phyloP scores from a whole-genome alignment of 2,329 filamentous ascomycete species.

The Colletotrichum echinochloae region DNA sequence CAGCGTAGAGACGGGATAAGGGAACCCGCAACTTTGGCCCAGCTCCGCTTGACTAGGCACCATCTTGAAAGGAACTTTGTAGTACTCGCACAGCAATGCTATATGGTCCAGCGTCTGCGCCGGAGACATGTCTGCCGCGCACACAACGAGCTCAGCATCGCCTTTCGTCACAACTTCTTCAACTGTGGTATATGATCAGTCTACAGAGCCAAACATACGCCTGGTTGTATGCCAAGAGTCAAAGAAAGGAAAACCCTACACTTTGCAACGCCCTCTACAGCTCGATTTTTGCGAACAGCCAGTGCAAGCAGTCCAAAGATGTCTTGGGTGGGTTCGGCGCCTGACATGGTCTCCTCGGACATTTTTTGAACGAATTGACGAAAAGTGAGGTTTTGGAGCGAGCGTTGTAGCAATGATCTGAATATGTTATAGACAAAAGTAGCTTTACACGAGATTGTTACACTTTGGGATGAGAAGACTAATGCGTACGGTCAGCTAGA shows the following conservation, averaged over 20 bases:
- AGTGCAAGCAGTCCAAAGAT: not conserved
- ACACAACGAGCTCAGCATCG: not conserved
- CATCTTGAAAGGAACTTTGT: not conserved
- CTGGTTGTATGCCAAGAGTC: too few species aligned
- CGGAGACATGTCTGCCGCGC: not conserved
- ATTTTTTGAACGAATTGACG: too few species aligned
- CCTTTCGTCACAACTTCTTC: not conserved
- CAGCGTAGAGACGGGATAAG: not conserved
- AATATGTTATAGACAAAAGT: too few species aligned
- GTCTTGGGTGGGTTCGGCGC: not conserved
- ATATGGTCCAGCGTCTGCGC: not conserved
- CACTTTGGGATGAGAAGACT: too few species aligned
- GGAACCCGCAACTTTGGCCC: not conserved
- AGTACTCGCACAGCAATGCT: not conserved
- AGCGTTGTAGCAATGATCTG: too few species aligned
- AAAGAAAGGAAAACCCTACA: not conserved
- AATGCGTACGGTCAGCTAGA: too few species aligned
- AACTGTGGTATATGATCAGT: not conserved
- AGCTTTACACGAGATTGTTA: too few species aligned
- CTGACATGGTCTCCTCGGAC: not conserved
- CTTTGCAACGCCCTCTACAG: not conserved
- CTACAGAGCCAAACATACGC: too few species aligned
- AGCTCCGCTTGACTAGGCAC: not conserved
- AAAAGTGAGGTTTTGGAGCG: too few species aligned
- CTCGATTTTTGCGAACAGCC: not conserved